Percentiles rank a stretch among this genome's conserved stretches.
Conservation (phyloP, 2,329 filamentous ascomycete species). For the Didymella pomorum region DNA sequence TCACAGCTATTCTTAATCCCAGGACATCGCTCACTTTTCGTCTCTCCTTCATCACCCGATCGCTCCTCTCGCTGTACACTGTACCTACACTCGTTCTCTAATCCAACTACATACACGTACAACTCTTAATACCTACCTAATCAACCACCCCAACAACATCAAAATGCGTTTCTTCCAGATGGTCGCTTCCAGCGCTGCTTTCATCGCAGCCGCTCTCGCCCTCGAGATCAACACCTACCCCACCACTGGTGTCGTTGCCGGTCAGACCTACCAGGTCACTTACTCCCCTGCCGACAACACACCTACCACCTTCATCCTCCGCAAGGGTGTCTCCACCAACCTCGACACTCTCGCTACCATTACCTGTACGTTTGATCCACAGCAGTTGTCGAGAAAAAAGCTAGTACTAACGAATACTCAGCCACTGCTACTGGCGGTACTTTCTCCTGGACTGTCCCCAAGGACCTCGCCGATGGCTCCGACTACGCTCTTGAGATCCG, state of each 20-base stretch:
- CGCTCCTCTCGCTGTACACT: conserved; percentile 31
- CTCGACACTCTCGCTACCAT: conserved; percentile 61
- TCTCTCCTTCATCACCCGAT: conserved; percentile 32
- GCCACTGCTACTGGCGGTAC: conserved; percentile 55
- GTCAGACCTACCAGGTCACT: conserved; percentile 58
- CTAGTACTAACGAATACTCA: conserved; percentile 31
- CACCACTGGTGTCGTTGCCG: conserved; percentile 58
- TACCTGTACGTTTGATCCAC: conserved; percentile 52
- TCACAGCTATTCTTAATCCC: conserved; percentile 17
- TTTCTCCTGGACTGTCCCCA: conserved; percentile 61
- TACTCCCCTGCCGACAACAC: conserved; percentile 56
- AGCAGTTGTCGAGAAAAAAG: not conserved
- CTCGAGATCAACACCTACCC: conserved; percentile 59
- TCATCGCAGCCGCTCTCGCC: conserved; percentile 54
- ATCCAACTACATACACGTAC: conserved; percentile 26
- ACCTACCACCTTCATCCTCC: conserved; percentile 64
- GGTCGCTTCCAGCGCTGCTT: conserved; percentile 54
- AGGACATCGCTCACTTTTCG: conserved; percentile 24
- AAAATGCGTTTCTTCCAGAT: conserved; percentile 62
- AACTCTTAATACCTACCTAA: conserved; percentile 28
- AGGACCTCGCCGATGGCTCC: conserved; percentile 52
- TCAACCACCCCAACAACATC: conserved; percentile 31
- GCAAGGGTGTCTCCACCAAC: conserved; percentile 60
- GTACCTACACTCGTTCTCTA: conserved; percentile 41
- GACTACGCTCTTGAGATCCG: conserved; percentile 68